Base-by-base conservation (phyloP, 179 eudicot genomes). In the Dionaea muscipula region DNA sequence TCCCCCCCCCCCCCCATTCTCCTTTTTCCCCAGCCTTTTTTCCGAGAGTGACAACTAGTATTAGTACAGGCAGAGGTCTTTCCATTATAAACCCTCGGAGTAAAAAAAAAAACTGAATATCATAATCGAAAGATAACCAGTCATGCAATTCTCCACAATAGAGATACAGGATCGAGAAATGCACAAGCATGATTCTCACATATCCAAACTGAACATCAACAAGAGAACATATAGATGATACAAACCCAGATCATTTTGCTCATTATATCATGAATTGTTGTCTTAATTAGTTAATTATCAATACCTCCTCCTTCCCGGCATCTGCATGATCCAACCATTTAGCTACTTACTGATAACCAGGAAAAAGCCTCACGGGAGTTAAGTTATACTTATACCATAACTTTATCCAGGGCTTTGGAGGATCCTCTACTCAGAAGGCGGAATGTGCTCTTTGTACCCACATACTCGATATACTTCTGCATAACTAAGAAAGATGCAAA, bases 351-450 rank as follows among this genome's bases (percentile, higher is more conserved):
- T 24, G 56, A 57, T 21, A 3, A 36, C 40, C 61, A 45, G 15
- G 28, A 35, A 27, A 51, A 37, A 68, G 23, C 47, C 41, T 44
- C 53, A 52, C 45, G 48, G 18, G 56, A 52, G 51, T 45, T 23
- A 51, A 70, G 54, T 56, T 48, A 54, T 37, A 43, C 26, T 47
- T 55, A 67, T 78, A 91, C 98, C 98, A 77, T 91, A 67, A 91
- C 98, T 87, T 91, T 91, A 66, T 91, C 95, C 26, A 91, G 94
- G 46, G 98, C 98, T 82, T 91, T 91, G 52, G 98, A 95, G 65
- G 98, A 91, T 33, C 98, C 98, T 70, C 98, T 82, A 63, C 86
- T 91, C 49, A 86, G 88, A 56, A 91, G 88, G 67, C 95, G 98
- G 49, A 91, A 91, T 55, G 98, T 82, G 69, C 95, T 91, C 67